Conservation (phyloP, 176 grass and related monocot species). For the Dendrocalamus sinicus region DNA sequence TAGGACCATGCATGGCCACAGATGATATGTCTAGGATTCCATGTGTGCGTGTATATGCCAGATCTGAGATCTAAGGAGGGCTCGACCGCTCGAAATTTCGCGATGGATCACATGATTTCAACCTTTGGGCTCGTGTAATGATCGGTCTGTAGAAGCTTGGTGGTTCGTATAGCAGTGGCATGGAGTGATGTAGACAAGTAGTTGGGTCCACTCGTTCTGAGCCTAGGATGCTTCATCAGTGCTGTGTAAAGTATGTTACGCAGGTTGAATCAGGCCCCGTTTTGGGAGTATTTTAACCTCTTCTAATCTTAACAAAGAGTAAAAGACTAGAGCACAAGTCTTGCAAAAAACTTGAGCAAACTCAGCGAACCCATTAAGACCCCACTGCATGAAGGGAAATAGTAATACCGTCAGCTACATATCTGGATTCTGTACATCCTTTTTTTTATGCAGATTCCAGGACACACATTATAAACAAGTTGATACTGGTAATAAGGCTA, state of each 20-base stretch:
- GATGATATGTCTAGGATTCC: constrained; percentile 25
- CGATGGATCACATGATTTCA: constrained; percentile 26
- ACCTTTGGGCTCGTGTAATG: constrained; percentile 14
- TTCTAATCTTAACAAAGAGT: neutral
- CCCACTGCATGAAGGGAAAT: neutral
- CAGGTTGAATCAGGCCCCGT: neutral
- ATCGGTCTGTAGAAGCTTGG: neutral
- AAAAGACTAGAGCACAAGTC: neutral
- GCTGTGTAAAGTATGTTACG: neutral
- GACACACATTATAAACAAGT: constrained; percentile 24
- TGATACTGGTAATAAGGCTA: neutral
- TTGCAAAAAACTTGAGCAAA: neutral
- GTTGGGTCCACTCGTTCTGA: neutral
- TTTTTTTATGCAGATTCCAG: constrained; percentile 15
- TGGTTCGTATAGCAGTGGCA: neutral
- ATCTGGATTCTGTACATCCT: neutral
- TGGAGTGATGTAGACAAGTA: neutral
- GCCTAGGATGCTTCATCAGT: constrained; percentile 11
- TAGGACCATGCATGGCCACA: constrained; percentile 8
- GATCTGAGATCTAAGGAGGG: constrained; percentile 42
- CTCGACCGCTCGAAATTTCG: neutral
- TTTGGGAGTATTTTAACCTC: neutral
- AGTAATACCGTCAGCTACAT: neutral
- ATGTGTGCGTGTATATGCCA: constrained; percentile 2
- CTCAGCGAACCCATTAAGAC: neutral